Evolutionary conservation across 345 rosid species (phyloP), one percentile per base, ranked within the genome.

Genomic region (Arabidopsis suecica): DNA sequence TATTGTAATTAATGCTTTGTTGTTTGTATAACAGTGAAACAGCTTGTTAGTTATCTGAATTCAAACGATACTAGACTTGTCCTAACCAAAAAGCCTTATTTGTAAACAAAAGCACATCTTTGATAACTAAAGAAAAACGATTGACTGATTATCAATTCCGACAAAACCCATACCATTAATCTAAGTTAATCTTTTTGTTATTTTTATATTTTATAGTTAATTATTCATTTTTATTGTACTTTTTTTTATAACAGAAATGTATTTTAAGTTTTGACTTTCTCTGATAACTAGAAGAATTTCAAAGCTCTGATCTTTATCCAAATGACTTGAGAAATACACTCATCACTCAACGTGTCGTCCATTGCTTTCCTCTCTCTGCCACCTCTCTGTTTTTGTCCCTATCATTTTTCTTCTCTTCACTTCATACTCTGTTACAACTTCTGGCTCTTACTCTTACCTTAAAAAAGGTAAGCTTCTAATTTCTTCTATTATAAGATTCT

Each of bases 281-380:
- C 6, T 56, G 45, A 9, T 30, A 36, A 22, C 64, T 18, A 59
- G n/a, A 36, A 59, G n/a, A 36, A 2, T 23, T 61, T 61, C 10
- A n/a, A 61, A 61, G 66, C 25, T 30, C 20, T 48, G n/a, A 68
- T 78, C 59, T 61, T 73, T 78, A 61, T 68, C 69, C 78, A 30
- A 41, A 32, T 38, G 14, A 67, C 10, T n/a, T 38, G 28, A 50
- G 54, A 66, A 48, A 67, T 9, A 40, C 25, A 37, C 33, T 25
- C 55, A 50, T 33, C 25, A 37, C 33, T 25, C 55, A 50, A 79
- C 85, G 85, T 82, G 85, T 82, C 82, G 54, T 61, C 18, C 70
- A 76, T 68, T 71, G 71, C 58, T 45, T 58, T 57, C 61, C 63
- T 58, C 50, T 68, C 56, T 60, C 66, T 81, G 81, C 76, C 82